A percentile compares a stretch with the other conserved stretches of the same genome.
Evolutionary conservation across 345 rosid genomes (phyloP).

Genomic region (Eutrema japonicum): DNA sequence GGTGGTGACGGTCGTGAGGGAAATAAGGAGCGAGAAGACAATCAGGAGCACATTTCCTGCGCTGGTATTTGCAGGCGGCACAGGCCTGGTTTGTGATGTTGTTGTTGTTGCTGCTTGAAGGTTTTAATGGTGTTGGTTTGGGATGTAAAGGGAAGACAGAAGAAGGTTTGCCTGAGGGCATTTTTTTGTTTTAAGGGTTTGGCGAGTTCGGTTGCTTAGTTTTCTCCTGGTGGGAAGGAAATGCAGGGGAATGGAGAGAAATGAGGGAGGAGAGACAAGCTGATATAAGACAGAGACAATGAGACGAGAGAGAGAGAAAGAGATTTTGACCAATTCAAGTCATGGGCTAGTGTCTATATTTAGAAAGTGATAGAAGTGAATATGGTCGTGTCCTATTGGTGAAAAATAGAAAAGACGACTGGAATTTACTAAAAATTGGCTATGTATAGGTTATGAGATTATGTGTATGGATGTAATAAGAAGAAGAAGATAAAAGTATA

Average conservation of each 20-base stretch:
- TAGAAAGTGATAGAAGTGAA: slow-evolving; percentile 41
- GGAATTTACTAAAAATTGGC: slow-evolving; percentile 43
- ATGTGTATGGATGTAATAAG: slow-evolving; percentile 34
- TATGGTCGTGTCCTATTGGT: slow-evolving; percentile 37
- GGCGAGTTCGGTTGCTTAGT: slow-evolving; percentile 46
- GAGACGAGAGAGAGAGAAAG: slow-evolving; percentile 33
- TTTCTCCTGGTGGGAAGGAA: slow-evolving; percentile 53
- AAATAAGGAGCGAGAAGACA: slow-evolving; percentile 97
- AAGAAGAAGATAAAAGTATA: slow-evolving; percentile 17
- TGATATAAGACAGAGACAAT: slow-evolving; percentile 42
- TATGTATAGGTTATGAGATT: slow-evolving; percentile 32
- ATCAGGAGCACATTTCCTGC: slow-evolving; percentile 88
- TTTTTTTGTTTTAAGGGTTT: slow-evolving; percentile 41
- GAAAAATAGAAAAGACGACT: slow-evolving; percentile 44
- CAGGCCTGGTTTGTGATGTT: slow-evolving; percentile 74
- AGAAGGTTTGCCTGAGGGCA: slow-evolving; percentile 69
- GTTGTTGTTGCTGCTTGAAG: slow-evolving; percentile 41
- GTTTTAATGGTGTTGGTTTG: slow-evolving; percentile 42
- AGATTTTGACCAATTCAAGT: slow-evolving; percentile 51
- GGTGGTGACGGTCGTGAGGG: slow-evolving; percentile 81
- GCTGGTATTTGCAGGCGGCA: slow-evolving; percentile 97
- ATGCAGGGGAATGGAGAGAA: slow-evolving; percentile 53
- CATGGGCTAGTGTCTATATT: slow-evolving; percentile 39
- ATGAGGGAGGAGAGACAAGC: slow-evolving; percentile 50
- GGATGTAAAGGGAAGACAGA: slow-evolving; percentile 54